These are phyloP conservation scores for Phyllachora maydis DNA, from an alignment of 2,329 filamentous ascomycete species.

Conservation along the genomic window DNA sequence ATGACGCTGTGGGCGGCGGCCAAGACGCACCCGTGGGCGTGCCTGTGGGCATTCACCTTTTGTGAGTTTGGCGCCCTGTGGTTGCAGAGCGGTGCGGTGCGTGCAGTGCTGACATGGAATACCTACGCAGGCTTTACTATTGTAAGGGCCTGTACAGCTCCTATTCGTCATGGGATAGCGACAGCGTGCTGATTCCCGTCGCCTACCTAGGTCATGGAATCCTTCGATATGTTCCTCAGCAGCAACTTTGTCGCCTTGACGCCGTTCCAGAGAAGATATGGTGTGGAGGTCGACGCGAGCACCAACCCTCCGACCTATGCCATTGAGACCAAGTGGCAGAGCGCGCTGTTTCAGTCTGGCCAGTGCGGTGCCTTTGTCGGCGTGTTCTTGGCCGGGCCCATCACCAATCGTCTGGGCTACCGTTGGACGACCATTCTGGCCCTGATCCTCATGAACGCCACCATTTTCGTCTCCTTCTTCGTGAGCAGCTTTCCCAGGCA, in stretches of 20 bases:
- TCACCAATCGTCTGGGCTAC: conserved; percentile 37
- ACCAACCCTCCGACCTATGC: no score
- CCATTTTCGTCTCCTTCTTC: conserved; percentile 30
- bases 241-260: conserved; percentile 33
- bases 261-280: conserved; percentile 22
- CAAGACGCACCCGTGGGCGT: conserved; percentile 13
- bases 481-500: no score
- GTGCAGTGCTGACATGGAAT: no score
- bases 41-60: conserved; percentile 17
- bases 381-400: conserved; percentile 35
- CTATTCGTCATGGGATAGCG: neutral
- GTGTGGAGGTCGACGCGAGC: conserved; percentile 13
- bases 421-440: conserved; percentile 33
- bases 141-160: conserved; percentile 11
- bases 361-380: conserved; percentile 38
- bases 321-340: conserved; percentile 34
- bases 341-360: conserved; percentile 30
- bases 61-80: no score
- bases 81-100: no score
- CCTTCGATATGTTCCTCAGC: conserved; percentile 40
- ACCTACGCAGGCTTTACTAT: conserved; percentile 16
- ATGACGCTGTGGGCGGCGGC: conserved; percentile 14
- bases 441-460: conserved; percentile 34
- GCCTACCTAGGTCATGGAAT: conserved; percentile 51
- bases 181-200: conserved; percentile 5